Percentiles rank a stretch among this genome's conserved stretches.
phyloP scores from a whole-genome alignment of 192 early-diverging fungal species.

The Paraglomus occultum region DNA sequence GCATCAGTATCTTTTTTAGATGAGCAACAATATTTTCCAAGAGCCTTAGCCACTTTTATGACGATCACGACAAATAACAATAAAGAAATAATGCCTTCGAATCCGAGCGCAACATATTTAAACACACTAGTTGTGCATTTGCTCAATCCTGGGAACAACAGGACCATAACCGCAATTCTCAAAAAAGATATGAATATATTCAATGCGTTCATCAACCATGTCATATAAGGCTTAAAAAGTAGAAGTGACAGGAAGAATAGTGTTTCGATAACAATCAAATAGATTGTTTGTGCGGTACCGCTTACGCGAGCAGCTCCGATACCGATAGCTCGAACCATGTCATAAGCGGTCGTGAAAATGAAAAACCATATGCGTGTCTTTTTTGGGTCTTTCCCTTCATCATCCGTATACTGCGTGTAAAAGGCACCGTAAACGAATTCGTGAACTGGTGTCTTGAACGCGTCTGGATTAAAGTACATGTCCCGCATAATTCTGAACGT shows the following conservation, averaged over 20 bases:
- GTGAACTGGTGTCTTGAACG: background rate
- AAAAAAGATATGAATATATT: slow-evolving; percentile 6
- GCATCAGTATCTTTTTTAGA: too few species aligned
- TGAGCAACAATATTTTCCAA: too few species aligned
- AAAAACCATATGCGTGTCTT: slow-evolving; percentile 11
- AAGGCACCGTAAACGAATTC: background rate
- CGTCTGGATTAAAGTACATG: background rate
- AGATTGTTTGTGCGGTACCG: background rate
- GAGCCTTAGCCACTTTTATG: too few species aligned
- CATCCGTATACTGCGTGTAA: slow-evolving; percentile 3
- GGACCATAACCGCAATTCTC: background rate
- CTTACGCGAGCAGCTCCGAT: background rate
- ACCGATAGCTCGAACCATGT: slow-evolving; percentile 13
- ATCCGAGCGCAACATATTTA: background rate
- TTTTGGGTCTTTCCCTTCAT: background rate
- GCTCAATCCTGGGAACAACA: background rate
- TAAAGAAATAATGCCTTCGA: background rate
- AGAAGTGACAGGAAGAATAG: background rate
- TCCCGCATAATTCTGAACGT: background rate
- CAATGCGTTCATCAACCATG: background rate
- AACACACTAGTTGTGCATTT: background rate
- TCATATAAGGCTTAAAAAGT: slow-evolving; percentile 5
- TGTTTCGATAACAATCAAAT: background rate
- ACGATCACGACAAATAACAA: background rate
- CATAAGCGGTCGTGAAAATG: background rate